Base-by-base conservation (phyloP, 2,329 filamentous ascomycete species). In the Paradendryphiella salina region DNA sequence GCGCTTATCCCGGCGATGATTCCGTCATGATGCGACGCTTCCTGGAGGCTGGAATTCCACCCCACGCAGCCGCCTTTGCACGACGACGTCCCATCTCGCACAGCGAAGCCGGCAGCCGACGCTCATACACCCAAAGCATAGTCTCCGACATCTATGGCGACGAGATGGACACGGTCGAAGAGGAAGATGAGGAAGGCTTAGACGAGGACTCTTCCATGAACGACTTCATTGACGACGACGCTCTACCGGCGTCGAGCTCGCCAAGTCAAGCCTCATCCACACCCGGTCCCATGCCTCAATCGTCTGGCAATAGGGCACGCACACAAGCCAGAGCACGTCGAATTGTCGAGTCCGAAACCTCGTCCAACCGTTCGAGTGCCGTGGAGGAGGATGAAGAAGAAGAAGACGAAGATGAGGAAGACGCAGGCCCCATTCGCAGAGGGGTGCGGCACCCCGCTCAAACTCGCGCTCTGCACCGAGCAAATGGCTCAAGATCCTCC, bases 141-240 rank as follows among this genome's bases (percentile, higher is more conserved):
- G 65, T 72, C 32, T 75, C 72, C 13, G 71, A 74, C 54, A 65
- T 74, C 38, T 66, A 68, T 32, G 69, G 67, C 4, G 73, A 75
- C 37, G 74, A 76, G 48, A 75, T 76, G 72, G 72, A 70, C 50
- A 74, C 69, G 3, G 65, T 76, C 21, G 72, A 74, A 45, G 74
- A 76, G 50, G 73, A 76, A 60, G 73, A 76, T 43, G 74, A 76
- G 38, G 72, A 75, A 18, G 73, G 63, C 4, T 36, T 66, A 5
- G 69, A 72, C 18, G 59, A 71, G 35, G 71, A 75, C 43, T 75
- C 73, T 1, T 74, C 72, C 6, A 75, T 76, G 73, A 72, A 72
- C 46, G 72, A 70, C 46, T 76, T 76, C 56, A 71, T 76, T 36
- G 71, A 74, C 34, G 71, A 75, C 33, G 67, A 57, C n/a, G 66